Conservation (phyloP, 441 rosid species). For the Erodium chrysanthum region DNA sequence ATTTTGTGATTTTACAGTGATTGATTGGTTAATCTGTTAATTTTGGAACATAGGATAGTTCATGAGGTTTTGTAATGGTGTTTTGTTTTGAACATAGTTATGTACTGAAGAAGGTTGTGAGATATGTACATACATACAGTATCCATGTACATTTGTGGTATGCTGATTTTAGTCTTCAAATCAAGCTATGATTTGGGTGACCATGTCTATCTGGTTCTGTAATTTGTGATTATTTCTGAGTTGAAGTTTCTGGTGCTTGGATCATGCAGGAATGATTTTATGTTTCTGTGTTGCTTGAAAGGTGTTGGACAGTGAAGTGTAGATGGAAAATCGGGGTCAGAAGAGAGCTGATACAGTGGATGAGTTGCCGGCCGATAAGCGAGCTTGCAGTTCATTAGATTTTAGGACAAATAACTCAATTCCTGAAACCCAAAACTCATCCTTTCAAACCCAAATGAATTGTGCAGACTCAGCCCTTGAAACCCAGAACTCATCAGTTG, state of each 20-base stretch:
- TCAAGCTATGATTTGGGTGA: not conserved
- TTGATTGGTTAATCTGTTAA: not conserved
- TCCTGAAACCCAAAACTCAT: conserved; percentile 28
- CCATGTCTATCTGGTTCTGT: not conserved
- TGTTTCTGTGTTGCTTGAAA: too few relatives aligned
- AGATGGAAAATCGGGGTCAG: conserved; percentile 81
- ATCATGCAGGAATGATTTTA: conserved; percentile 5
- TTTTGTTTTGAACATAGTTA: not conserved
- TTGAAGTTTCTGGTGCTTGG: not conserved
- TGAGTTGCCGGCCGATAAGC: conserved; percentile 87
- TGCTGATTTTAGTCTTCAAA: conserved; percentile 1
- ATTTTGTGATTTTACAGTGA: not conserved
- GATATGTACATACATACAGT: not conserved
- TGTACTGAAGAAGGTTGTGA: not conserved
- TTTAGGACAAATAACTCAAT: conserved; percentile 66
- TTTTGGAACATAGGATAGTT: not conserved
- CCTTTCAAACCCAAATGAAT: conserved; percentile 16
- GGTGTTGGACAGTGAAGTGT: not conserved
- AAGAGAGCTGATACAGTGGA: conserved; percentile 67
- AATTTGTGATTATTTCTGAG: not conserved
- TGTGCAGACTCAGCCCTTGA: not conserved
- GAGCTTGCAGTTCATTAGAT: conserved; percentile 81
- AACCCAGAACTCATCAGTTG: conserved; percentile 8
- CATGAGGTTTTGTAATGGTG: not conserved
- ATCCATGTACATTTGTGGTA: not conserved